Conservation (phyloP, 2,329 filamentous ascomycete genomes). For the Penicillium sp. region DNA sequence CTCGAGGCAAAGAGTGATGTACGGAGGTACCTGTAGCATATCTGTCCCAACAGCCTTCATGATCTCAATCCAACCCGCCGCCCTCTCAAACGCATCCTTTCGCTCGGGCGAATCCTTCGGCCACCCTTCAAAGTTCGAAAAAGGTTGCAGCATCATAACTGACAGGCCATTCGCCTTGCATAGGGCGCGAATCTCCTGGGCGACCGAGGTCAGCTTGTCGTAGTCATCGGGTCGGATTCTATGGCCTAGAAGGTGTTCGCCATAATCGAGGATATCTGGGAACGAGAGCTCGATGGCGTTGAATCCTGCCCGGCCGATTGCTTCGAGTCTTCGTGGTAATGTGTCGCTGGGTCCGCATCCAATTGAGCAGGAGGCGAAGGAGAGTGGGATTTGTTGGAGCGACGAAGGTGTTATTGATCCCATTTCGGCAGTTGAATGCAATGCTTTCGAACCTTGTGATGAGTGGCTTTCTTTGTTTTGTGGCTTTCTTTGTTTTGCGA, state of each 20-base stretch:
- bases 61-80: conserved; percentile 68
- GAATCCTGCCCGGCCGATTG: conserved; percentile 52
- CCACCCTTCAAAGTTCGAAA: conserved; percentile 79
- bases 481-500: not conserved
- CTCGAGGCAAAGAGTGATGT: conserved; percentile 22
- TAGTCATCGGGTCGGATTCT: conserved; percentile 63
- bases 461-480: not conserved
- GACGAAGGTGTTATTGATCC: conserved; percentile 17
- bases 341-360: conserved; percentile 40
- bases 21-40: conserved; percentile 64
- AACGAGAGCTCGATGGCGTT: conserved; percentile 73
- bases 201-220: conserved; percentile 59
- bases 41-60: conserved; percentile 72
- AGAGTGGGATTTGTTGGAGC: conserved; percentile 38
- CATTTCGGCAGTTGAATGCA: conserved; percentile 12
- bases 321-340: conserved; percentile 45
- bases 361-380: conserved; percentile 51
- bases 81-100: conserved; percentile 65
- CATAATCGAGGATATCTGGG: conserved; percentile 70
- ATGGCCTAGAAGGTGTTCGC: conserved; percentile 54
- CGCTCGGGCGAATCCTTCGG: conserved; percentile 59
- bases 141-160: conserved; percentile 75
- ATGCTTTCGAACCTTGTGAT: not conserved
- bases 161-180: conserved; percentile 59
- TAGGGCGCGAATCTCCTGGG: conserved; percentile 57